Base-by-base conservation (phyloP, 176 grass and related monocot species). In the Oryza coarctata region DNA sequence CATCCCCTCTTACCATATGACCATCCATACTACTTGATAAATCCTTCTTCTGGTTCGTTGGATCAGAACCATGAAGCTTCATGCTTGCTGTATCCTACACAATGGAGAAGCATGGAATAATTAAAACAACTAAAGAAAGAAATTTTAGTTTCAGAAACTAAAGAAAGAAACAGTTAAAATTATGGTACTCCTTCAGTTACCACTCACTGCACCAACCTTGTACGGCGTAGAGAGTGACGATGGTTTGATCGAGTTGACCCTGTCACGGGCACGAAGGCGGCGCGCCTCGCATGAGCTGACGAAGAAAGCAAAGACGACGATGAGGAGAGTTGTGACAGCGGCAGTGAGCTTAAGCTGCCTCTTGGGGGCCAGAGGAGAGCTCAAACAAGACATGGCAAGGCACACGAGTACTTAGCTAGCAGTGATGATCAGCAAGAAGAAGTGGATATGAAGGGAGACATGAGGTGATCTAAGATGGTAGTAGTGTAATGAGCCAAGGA, bases 201-300 rank as follows among this genome's bases (percentile, higher is more conserved):
- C 7, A 33, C 8, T 10, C 12, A 40, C 65, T 29, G 64, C 36
- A 47, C 89, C 47, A 78, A 97, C 94, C 87, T 88, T 88, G 60
- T 41, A 68, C 11, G 80, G 86, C 47, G 55, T 33, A 63, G 31
- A 81, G 65, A 58, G 38, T 41, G 43, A 22, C 27, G 55, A 25
- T 25, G 55, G 55, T 25, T 77, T 77, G 31, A n/a, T 78, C 26
- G 68, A 74, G 39, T 20, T 41, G 39, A 3, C 75, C 28, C 82
- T 83, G 45, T 43, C 83, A 69, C 29, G 30, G 31, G 34, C 39
- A 27, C 34, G 40, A 38, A 91, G 60, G 68, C 63, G 28, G 12
- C 89, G 87, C 14, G 79, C 89, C 28, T 88, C 81, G 65, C 89
- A 90, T 22, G 75, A 84, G 70, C 80, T 47, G 58, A 86, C 12